These are phyloP conservation scores for Komagataella pseudopastoris DNA, from an alignment of 805 yeast species.

Conservation along the genomic window DNA sequence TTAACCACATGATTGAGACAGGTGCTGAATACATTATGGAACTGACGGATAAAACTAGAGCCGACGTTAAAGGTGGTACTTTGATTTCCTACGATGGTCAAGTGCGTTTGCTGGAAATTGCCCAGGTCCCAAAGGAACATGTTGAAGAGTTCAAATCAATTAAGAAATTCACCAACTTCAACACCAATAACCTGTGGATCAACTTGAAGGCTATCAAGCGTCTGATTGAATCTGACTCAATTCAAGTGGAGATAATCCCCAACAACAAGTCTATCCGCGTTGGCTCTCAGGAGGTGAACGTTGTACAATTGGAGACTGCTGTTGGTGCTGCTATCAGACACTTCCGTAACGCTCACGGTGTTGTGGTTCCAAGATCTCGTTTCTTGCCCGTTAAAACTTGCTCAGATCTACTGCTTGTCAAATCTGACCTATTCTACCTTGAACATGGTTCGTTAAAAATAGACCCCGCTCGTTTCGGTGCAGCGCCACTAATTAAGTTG, in stretches of 20 bases:
- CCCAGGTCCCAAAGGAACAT: conserved; percentile 97
- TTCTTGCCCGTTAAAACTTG: conserved; percentile 97
- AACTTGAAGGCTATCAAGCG: conserved; percentile 89
- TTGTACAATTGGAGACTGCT: conserved; percentile 94
- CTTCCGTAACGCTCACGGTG: conserved; percentile 91
- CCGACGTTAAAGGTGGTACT: conserved; percentile 99
- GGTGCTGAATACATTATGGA: conserved; percentile 96
- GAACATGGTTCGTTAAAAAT: conserved; percentile 84
- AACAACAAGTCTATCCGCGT: conserved; percentile 72
- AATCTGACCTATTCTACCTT: conserved; percentile 83
- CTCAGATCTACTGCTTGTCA: conserved; percentile 86
- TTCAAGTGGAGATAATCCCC: conserved; percentile 91
- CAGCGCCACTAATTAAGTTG: conserved; percentile 87
- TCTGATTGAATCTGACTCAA: conserved; percentile 69
- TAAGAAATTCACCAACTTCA: conserved; percentile 95
- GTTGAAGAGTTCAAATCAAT: conserved; percentile 96
- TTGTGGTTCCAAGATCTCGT: conserved; percentile 95
- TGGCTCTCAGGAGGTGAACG: conserved; percentile 70
- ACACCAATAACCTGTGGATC: conserved; percentile 97
- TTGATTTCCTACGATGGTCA: conserved; percentile 91
- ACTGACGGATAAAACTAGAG: conserved; percentile 96
- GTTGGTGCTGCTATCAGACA: conserved; percentile 98
- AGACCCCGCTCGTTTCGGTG: conserved; percentile 79
- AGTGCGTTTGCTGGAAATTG: conserved; percentile 89
- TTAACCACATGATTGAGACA: conserved; percentile 86